Evolutionary conservation across 306 rosid species (phyloP), one percentile per base, ranked within the genome.

Genomic region (Betula pendula): DNA sequence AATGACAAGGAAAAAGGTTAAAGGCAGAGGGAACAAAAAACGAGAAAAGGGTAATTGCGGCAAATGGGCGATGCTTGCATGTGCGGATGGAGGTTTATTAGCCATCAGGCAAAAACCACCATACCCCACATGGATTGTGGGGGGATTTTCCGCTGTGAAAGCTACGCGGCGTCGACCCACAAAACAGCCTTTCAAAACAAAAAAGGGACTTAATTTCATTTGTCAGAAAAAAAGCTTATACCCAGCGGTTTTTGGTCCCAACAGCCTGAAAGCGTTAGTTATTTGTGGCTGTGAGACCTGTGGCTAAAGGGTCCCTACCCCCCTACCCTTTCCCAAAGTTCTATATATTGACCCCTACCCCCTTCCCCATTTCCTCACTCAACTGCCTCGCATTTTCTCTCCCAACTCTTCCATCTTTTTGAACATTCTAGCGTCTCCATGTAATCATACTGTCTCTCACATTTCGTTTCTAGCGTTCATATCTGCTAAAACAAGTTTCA

Each of bases 91-190:
- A 83, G 62, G 76, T 77, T 75, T 47, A 76, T 56, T 75, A 79
- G 75, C 77, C 75, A 82, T 76, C 68, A 77, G 75, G 73, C 56
- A 65, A 87, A 87, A 85, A 84, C 88, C 77, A 13, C 84, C 19
- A 63, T 82, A 56, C 45, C 84, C 96, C 94, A 85, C 87, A 68
- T 77, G 35, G 86, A 88, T 84, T 79, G 78, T 49, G 33, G 45
- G 75, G 45, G 75, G 80, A 78, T 81, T 85, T 48, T 79, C 84
- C 68, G 7, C 71, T 25, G 16, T 3, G 42, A 81, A 77, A 85
- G 74, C 87, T 95, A 90, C 96, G 79, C 93, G 91, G 19, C 84
- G 81, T 86, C 84, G 17, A 24, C 71, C 78, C 43, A 38, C 13
- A 77, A 88, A 84, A 85, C 85, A 72, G 51, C 85, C 66, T 66